These are phyloP conservation scores for Acanthamoeba culbertsoni DNA, from an alignment of 208 protist genomes.

Conservation along the genomic window DNA sequence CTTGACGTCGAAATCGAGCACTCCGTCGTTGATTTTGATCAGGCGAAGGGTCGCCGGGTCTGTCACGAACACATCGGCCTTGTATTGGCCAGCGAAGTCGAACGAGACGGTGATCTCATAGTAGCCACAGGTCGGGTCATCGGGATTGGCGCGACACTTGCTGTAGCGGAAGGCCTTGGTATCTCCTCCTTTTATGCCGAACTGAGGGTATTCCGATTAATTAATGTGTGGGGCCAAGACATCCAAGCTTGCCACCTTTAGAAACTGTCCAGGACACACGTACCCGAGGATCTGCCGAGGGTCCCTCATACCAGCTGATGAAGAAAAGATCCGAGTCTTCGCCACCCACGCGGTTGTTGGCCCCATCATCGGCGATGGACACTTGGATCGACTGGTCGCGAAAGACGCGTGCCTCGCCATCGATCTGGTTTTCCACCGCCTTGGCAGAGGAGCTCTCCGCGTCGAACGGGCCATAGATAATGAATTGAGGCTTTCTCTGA, in stretches of 20 bases:
- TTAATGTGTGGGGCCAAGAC: no score
- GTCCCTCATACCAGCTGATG: not conserved
- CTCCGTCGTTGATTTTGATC: conserved; percentile 23
- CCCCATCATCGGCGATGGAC: not conserved
- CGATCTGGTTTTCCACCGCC: not conserved
- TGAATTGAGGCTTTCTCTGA: not conserved
- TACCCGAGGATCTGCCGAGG: not conserved
- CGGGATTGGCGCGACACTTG: not conserved
- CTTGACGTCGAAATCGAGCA: not conserved
- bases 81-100: conserved; percentile 33
- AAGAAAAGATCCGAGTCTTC: not conserved
- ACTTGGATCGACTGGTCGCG: not conserved
- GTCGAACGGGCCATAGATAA: not conserved
- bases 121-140: conserved; percentile 18
- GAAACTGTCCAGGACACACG: no score
- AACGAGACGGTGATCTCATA: conserved; percentile 5
- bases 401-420: not conserved
- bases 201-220: no score
- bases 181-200: not conserved
- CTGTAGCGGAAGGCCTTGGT: not conserved
- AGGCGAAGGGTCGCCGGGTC: not conserved
- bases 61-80: not conserved
- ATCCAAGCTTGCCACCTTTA: no score
- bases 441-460: not conserved
- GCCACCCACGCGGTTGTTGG: not conserved